A percentile compares a stretch with the other conserved stretches of the same genome.
Conservation (phyloP, 108 stramenopile species). For the Stephanodiscus triporus region DNA sequence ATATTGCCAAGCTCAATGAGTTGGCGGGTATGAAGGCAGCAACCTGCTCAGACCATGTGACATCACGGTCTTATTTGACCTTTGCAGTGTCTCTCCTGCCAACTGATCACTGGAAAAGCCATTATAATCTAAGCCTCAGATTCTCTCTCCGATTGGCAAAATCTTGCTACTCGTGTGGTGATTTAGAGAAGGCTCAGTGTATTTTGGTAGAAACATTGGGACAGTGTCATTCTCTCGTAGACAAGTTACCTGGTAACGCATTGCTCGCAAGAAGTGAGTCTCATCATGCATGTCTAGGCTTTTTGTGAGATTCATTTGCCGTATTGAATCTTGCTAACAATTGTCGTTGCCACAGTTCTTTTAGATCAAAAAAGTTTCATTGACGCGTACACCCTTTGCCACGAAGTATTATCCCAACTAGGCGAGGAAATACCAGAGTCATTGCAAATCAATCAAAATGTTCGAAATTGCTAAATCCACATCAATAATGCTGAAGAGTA, state of each 20-base stretch:
- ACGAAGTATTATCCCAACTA: slow-evolving; percentile 1
- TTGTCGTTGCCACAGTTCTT: neutral
- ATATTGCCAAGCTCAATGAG: slow-evolving; percentile 31
- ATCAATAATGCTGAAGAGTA: neutral
- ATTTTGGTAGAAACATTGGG: slow-evolving; percentile 3
- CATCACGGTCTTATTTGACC: slow-evolving; percentile 23
- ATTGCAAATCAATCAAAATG: too few species aligned
- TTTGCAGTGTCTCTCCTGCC: slow-evolving; percentile 14
- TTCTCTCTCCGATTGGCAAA: neutral
- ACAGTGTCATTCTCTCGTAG: slow-evolving; percentile 2
- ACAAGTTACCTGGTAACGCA: slow-evolving; percentile 22
- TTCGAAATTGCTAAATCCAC: neutral
- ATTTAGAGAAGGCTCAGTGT: slow-evolving; percentile 12
- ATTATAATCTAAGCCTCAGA: slow-evolving; percentile 22
- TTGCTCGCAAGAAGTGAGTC: slow-evolving; percentile 4
- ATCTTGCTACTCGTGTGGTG: slow-evolving; percentile 12
- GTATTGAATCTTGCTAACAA: too few species aligned
- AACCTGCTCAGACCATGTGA: slow-evolving; percentile 26
- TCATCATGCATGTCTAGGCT: too few species aligned
- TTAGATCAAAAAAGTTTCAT: neutral
- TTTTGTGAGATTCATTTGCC: too few species aligned
- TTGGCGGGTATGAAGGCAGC: slow-evolving; percentile 29
- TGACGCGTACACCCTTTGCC: slow-evolving; percentile 7
- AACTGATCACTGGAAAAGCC: slow-evolving; percentile 13
- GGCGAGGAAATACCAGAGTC: neutral